Conservation (phyloP, 2,329 filamentous ascomycete genomes). For the Karstenula rhodostoma region DNA sequence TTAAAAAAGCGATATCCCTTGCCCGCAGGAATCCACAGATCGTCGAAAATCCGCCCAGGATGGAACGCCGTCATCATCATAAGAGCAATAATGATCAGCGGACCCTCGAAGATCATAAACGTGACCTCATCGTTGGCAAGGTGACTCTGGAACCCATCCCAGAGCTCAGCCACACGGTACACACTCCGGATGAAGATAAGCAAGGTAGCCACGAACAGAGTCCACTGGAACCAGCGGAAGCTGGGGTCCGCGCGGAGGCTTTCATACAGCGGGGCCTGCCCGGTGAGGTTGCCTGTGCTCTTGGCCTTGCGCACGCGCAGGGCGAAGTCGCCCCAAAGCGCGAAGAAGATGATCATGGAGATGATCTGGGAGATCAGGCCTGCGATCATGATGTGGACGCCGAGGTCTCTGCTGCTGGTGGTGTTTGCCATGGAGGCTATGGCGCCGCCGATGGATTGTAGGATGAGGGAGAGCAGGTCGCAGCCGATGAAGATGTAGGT, state of each 20-base stretch:
- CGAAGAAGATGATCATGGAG: slow-evolving; percentile 59
- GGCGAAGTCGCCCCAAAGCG: slow-evolving; percentile 48
- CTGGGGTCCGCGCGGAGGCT: slow-evolving; percentile 22
- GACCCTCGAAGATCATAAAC: slow-evolving; percentile 62
- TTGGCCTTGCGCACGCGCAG: slow-evolving; percentile 29
- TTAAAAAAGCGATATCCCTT: slow-evolving; percentile 29
- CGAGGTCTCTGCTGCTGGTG: slow-evolving; percentile 50
- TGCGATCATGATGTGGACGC: slow-evolving; percentile 64
- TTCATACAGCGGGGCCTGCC: slow-evolving; percentile 33
- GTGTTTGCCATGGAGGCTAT: slow-evolving; percentile 61
- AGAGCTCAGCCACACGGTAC: slow-evolving; percentile 58
- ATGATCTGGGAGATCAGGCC: slow-evolving; percentile 64
- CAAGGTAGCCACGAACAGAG: slow-evolving; percentile 51
- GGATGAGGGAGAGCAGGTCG: slow-evolving; percentile 64
- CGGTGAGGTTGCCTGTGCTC: slow-evolving; percentile 25
- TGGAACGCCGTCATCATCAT: slow-evolving; percentile 55
- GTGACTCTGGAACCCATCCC: slow-evolving; percentile 52
- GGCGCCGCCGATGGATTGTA: slow-evolving; percentile 65
- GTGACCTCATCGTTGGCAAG: slow-evolving; percentile 57
- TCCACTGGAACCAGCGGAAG: slow-evolving; percentile 36
- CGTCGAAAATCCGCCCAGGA: slow-evolving; percentile 45
- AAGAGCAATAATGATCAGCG: slow-evolving; percentile 59
- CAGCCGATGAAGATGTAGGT: slow-evolving; percentile 66
- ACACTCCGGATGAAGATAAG: slow-evolving; percentile 57
- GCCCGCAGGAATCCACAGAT: slow-evolving; percentile 36